These are phyloP conservation scores for Cordyceps fumosorosea DNA, from an alignment of 2,329 filamentous ascomycete genomes.

Conservation along the genomic window DNA sequence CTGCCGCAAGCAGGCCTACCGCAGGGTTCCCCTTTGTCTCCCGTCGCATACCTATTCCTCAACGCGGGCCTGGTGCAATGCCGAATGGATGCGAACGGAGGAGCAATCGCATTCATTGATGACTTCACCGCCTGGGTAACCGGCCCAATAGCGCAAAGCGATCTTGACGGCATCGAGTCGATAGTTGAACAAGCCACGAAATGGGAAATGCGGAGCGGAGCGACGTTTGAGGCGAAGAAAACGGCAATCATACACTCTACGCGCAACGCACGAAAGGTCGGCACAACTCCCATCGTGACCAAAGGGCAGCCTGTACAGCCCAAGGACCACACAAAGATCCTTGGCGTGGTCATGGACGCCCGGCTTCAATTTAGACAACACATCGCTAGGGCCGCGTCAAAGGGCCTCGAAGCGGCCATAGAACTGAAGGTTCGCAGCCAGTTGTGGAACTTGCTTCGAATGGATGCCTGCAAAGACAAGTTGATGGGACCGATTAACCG, in stretches of 20 bases:
- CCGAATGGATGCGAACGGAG: constrained; percentile 19
- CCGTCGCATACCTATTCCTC: constrained; percentile 29
- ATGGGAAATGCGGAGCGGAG: constrained; percentile 20
- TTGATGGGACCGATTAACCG: background rate
- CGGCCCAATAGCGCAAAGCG: constrained; percentile 13
- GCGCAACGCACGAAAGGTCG: background rate
- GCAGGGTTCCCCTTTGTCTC: constrained; percentile 29
- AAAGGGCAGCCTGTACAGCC: background rate
- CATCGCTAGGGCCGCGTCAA: background rate
- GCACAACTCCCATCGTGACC: background rate
- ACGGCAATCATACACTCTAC: constrained; percentile 19
- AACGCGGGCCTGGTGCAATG: constrained; percentile 30
- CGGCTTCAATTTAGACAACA: constrained; percentile 15
- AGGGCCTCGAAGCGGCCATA: background rate
- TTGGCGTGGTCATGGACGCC: constrained; percentile 17
- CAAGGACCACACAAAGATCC: background rate
- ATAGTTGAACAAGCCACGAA: constrained; percentile 19
- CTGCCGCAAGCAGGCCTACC: constrained; percentile 21
- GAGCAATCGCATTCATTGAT: constrained; percentile 14
- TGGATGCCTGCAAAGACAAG: constrained; percentile 16
- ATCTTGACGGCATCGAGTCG: constrained; percentile 18
- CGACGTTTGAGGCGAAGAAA: constrained; percentile 21
- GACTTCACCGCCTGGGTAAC: constrained; percentile 16
- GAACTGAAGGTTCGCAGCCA: constrained; percentile 15
- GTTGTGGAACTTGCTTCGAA: too few species aligned